Evolutionary conservation across 768 basidiomycete species (phyloP), one percentile per base, ranked within the genome.

Genomic region (Tulasnella sp.): DNA sequence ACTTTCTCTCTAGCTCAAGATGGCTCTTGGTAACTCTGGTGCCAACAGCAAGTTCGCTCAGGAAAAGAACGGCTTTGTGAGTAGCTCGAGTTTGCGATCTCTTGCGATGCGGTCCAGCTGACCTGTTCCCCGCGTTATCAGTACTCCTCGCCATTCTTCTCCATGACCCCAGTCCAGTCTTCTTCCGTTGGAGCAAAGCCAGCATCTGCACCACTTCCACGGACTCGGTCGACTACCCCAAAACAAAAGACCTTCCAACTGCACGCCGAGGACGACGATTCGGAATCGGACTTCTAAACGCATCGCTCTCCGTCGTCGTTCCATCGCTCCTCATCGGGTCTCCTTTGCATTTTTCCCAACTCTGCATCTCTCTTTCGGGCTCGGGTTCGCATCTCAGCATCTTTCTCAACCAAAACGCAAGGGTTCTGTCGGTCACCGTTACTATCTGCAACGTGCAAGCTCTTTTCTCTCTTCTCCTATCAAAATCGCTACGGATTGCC

Each of bases 61-160:
- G 9, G 72, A 74, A 54, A 74, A 74, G 72, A 74, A 74, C 52
- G 72, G 72, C 72, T 64, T 74, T 19, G 72, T 74, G 52, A 74
- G 72, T 74, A 15, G 40, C 3, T 54, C n/a, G n/a, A n/a, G n/a
- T n/a, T n/a, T n/a, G n/a, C n/a, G n/a, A n/a, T n/a, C n/a, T n/a
- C n/a, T n/a, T n/a, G n/a, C n/a, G n/a, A n/a, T n/a, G n/a, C n/a
- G n/a, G n/a, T n/a, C n/a, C n/a, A 3, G 34, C 68, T 69, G 15
- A 69, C 68, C 39, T 2, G n/a, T 19, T 37, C 54, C 15, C 37
- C 12, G 2, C 37, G 17, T 40, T 14, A 34, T 64, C 49, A 74
- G 73, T 74, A 74, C 73, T 54, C 73, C 36, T 52, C 45, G 42
- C 73, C 73, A 29, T 58, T 52, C 36, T 74, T 74, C 49, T 49